Conservation (phyloP, 2,329 filamentous ascomycete genomes). For the Trichoderma afroharzianum region DNA sequence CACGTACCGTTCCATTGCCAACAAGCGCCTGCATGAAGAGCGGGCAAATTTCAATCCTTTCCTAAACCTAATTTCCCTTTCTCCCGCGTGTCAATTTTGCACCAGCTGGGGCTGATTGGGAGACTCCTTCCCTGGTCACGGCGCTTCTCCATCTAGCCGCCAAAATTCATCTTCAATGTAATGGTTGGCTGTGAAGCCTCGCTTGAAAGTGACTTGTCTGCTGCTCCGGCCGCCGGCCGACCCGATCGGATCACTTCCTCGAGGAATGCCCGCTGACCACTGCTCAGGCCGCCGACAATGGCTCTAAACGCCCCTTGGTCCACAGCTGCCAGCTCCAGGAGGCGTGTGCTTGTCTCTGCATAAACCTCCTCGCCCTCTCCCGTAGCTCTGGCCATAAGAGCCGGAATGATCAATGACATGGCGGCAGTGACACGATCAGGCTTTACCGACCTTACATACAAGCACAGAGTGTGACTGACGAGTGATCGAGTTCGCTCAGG, state of each 20-base stretch:
- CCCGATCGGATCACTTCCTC: constrained; percentile 75
- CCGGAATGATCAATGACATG: constrained; percentile 73
- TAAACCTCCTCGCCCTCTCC: constrained; percentile 60
- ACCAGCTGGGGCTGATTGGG: not conserved
- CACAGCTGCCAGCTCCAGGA: constrained; percentile 76
- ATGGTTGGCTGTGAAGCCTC: constrained; percentile 70
- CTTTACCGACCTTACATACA: constrained; percentile 57
- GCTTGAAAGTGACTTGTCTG: constrained; percentile 37
- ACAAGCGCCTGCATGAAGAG: constrained; percentile 3
- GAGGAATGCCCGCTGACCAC: constrained; percentile 69
- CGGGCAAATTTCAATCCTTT: not conserved
- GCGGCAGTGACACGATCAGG: constrained; percentile 52
- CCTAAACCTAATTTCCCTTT: not conserved
- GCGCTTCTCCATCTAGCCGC: constrained; percentile 32
- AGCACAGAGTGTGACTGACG: constrained; percentile 69
- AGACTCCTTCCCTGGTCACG: not conserved
- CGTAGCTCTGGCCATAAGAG: constrained; percentile 68
- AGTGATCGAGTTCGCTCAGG: constrained; percentile 70
- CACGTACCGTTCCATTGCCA: not conserved
- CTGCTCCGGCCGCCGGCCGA: constrained; percentile 42
- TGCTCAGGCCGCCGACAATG: constrained; percentile 67
- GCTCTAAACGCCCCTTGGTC: constrained; percentile 71
- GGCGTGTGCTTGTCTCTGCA: constrained; percentile 67
- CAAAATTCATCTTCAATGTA: constrained; percentile 93
- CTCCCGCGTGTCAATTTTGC: not conserved